Evolutionary conservation across 2,329 filamentous ascomycete genomes (phyloP).

Genomic region (Byssochlamys sp.): DNA sequence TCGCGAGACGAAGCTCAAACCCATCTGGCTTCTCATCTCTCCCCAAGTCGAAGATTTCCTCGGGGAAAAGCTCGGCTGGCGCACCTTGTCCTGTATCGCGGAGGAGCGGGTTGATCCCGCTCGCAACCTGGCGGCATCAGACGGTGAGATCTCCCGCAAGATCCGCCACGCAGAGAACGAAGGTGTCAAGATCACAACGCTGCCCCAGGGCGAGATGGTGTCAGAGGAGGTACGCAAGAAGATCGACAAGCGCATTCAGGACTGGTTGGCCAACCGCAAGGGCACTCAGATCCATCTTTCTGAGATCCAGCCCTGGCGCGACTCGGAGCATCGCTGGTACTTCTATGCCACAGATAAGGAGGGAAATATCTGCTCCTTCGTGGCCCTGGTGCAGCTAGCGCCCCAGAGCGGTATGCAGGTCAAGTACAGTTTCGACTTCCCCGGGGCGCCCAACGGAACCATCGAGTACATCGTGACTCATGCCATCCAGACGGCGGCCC

Average conservation of each 20-base stretch:
- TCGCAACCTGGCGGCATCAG: conserved; percentile 57
- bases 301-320: conserved; percentile 80
- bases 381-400: conserved; percentile 73
- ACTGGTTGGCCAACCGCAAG: conserved; percentile 72
- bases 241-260: conserved; percentile 61
- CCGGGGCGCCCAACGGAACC: conserved; percentile 69
- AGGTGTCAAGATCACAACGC: conserved; percentile 68
- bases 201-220: conserved; percentile 54
- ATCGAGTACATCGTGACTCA: conserved; percentile 75
- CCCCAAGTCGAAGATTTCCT: conserved; percentile 69
- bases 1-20: conserved; percentile 61
- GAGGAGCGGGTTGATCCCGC: conserved; percentile 75
- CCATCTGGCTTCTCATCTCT: conserved; percentile 83
- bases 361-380: conserved; percentile 63
- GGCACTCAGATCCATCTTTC: conserved; percentile 83
- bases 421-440: conserved; percentile 94
- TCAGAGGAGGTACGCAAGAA: conserved; percentile 59
- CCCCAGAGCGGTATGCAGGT: conserved; percentile 82
- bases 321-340: conserved; percentile 73
- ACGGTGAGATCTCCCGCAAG: conserved; percentile 62
- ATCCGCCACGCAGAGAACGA: conserved; percentile 71
- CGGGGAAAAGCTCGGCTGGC: conserved; percentile 72
- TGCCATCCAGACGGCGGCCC: conserved; percentile 53
- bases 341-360: conserved; percentile 67
- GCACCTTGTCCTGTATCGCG: conserved; percentile 75